Evolutionary conservation across 2,329 filamentous ascomycete species (phyloP).

Genomic region (Curvularia verruculosa): DNA sequence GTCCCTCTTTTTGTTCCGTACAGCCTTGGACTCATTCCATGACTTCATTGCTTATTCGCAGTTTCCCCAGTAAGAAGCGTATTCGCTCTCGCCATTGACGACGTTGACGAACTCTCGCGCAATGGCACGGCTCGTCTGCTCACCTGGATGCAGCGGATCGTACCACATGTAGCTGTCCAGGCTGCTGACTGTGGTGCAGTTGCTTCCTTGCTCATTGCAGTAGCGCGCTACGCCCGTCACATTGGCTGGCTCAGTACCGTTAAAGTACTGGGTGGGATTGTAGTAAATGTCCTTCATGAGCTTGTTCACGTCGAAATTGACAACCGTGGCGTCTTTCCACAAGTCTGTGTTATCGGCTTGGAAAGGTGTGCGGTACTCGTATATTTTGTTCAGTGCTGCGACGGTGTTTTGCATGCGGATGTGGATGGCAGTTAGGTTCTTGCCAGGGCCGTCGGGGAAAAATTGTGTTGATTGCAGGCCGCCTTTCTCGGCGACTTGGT

Average conservation of each 20-base stretch:
- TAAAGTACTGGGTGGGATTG: slow-evolving; percentile 66
- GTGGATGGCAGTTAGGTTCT: slow-evolving; percentile 59
- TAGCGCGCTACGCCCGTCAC: slow-evolving; percentile 64
- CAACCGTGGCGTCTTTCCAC: slow-evolving; percentile 64
- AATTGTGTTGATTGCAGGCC: slow-evolving; percentile 54
- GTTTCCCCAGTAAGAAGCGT: slow-evolving; percentile 53
- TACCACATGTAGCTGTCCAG: slow-evolving; percentile 72
- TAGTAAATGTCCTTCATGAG: slow-evolving; percentile 68
- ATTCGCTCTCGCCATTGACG: slow-evolving; percentile 57
- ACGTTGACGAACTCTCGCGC: slow-evolving; percentile 63
- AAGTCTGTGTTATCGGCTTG: slow-evolving; percentile 51
- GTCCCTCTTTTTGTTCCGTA: not conserved
- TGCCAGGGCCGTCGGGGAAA: slow-evolving; percentile 54
- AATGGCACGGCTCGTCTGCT: slow-evolving; percentile 65
- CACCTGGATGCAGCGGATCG: slow-evolving; percentile 74
- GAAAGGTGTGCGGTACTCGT: slow-evolving; percentile 58
- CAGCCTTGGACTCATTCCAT: not conserved
- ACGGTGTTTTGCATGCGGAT: slow-evolving; percentile 61
- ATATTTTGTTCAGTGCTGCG: slow-evolving; percentile 58
- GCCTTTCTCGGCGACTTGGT: slow-evolving; percentile 59
- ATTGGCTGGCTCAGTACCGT: slow-evolving; percentile 66
- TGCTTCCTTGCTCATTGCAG: slow-evolving; percentile 54
- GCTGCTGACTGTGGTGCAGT: slow-evolving; percentile 45
- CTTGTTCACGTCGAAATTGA: slow-evolving; percentile 69
- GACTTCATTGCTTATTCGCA: not conserved